Evolutionary conservation across 192 early-diverging fungal species (phyloP), one percentile per base, ranked within the genome.

Genomic region (Martensiomyces pterosporus): DNA sequence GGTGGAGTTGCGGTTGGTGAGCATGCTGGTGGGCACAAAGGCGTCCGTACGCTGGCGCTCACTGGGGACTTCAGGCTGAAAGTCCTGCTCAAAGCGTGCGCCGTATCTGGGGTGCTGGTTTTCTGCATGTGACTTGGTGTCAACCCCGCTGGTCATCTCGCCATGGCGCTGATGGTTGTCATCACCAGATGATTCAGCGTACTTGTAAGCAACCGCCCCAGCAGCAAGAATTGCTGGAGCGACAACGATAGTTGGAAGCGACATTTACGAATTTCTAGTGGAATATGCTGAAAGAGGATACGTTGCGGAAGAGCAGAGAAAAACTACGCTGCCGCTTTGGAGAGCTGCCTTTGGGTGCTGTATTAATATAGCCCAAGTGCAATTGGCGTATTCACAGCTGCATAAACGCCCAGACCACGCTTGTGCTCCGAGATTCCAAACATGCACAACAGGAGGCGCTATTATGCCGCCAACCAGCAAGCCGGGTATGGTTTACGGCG

Each of bases 11-110:
- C 23, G 27, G 15, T 14, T 15, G 15, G 33, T 23, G 4, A 63
- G 43, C 55, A 54, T 36, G 19, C 32, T 69, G 18, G 67, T 69
- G 3, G 67, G 67, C 4, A 69, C 50, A 42, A 62, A 69, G 21
- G 51, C 24, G 24, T 54, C 48, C 39, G 41, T 46, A 18, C 54
- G 58, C 43, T 57, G 59, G 15, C 43, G 43, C 36, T 52, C 29
- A 16, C 23, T 27, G 38, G 58, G 50, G 24, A 60, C 39, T 3
- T 12, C 16, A 1, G 57, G 57, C 35, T 52, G 48, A 36, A 48
- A 60, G n/a, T 60, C 58, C 18, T 46, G 16, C 38, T 61, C 39
- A 39, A 61, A 53, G 0, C 12, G 13, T 3, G 45, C 22, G 16
- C 50, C 59, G 24, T 26, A 1, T 24, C 29, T 15, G 9, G 17